phyloP scores from a whole-genome alignment of 176 grass and related monocot genomes.

The Themeda triandra region DNA sequence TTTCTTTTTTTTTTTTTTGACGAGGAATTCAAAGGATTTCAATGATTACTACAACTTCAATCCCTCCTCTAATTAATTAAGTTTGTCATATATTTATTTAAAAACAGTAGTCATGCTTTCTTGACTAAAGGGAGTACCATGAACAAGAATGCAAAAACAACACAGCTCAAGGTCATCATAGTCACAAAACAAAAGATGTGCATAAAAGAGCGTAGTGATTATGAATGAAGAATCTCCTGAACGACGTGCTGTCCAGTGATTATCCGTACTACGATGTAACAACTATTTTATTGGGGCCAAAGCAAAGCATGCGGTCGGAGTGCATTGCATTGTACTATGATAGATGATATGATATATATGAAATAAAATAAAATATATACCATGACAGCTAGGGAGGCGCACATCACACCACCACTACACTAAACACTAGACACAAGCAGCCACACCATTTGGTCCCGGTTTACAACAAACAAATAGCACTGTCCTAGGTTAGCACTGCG shows the following conservation, averaged over 20 bases:
- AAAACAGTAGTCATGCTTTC: background rate
- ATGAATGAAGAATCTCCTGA: background rate
- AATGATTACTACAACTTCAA: background rate
- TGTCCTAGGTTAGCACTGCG: conserved; percentile 30
- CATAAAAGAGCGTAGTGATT: background rate
- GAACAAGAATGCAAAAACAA: background rate
- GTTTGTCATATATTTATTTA: background rate
- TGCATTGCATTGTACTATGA: conserved; percentile 10
- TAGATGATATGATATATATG: background rate
- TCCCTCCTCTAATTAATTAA: background rate
- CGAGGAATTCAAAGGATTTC: too few species aligned
- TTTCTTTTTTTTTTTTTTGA: too few species aligned
- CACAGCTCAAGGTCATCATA: background rate
- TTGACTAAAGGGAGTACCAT: background rate
- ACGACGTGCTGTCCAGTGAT: background rate
- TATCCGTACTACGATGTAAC: background rate
- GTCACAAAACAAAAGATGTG: background rate
- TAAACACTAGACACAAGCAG: background rate
- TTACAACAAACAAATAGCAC: conserved; percentile 28
- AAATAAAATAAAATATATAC: background rate
- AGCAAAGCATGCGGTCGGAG: conserved; percentile 2
- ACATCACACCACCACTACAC: background rate
- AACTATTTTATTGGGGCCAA: background rate
- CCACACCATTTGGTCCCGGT: conserved; percentile 18
- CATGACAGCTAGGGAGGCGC: background rate